A percentile compares a stretch with the other conserved stretches of the same genome.
These are phyloP conservation scores for Bassia scoparia DNA, from an alignment of 148 eudicot genomes.

Conservation along the genomic window DNA sequence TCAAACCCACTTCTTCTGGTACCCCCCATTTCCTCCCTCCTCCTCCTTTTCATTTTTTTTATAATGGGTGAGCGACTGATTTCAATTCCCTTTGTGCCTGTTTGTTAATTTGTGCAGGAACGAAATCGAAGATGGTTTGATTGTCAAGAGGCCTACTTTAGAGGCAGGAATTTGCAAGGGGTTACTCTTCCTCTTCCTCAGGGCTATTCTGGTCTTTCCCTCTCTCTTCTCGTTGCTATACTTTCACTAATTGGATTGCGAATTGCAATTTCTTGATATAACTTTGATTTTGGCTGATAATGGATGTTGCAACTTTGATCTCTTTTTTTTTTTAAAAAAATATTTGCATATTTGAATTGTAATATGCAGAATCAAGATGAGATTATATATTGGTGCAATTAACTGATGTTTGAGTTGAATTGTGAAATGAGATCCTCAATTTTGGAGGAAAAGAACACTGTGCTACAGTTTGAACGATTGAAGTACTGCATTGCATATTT, in stretches of 20 bases:
- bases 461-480: no score
- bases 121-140: slow-evolving; percentile 69
- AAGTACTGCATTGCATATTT: no score
- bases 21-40: background rate
- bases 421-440: no score
- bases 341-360: no score
- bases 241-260: background rate
- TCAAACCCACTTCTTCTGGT: slow-evolving; percentile 81
- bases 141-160: slow-evolving; percentile 69
- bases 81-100: background rate
- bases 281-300: no score
- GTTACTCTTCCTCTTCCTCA: slow-evolving; percentile 55
- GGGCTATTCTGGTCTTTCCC: slow-evolving; percentile 62
- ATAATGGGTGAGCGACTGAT: background rate
- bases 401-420: no score
- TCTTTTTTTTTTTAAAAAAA: no score
- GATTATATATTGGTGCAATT: no score
- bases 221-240: background rate
- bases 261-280: background rate
- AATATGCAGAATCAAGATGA: no score
- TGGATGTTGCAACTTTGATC: no score
- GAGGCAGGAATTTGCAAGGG: slow-evolving; percentile 90
- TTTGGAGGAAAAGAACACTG: no score
- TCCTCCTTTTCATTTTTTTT: background rate
- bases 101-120: slow-evolving; percentile 35